A percentile compares a stretch with the other conserved stretches of the same genome.
Conservation (phyloP, 2,329 filamentous ascomycete species). For the Arthrobotrys pseudoclavata region DNA sequence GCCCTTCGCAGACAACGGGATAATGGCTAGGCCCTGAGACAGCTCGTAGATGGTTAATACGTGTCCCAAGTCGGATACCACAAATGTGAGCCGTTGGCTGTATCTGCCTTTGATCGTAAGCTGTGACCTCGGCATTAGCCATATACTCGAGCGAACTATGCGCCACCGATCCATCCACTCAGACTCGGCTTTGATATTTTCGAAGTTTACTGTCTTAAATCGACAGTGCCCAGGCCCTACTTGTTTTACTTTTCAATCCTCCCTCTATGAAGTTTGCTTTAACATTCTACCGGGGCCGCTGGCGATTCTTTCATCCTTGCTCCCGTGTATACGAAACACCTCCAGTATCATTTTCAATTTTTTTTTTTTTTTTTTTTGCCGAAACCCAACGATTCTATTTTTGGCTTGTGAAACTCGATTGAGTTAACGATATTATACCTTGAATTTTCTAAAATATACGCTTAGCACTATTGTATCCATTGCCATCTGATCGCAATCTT, state of each 20-base stretch:
- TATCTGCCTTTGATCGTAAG: conserved; percentile 1
- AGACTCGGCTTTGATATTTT: neutral
- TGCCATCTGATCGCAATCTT: conserved; percentile 32
- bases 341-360: conserved; percentile 13
- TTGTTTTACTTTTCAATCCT: neutral
- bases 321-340: conserved; percentile 8
- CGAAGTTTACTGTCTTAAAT: neutral
- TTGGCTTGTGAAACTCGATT: conserved; percentile 19
- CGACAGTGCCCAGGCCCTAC: neutral
- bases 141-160: neutral
- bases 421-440: conserved; percentile 29
- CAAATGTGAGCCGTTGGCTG: neutral
- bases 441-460: neutral
- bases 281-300: neutral
- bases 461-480: neutral
- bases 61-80: neutral
- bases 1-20: neutral
- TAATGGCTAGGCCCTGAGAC: conserved; percentile 1
- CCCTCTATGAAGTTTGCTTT: neutral
- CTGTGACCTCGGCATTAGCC: neutral
- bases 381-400: conserved; percentile 17
- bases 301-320: neutral
- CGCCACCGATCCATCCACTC: neutral
- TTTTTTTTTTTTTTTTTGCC: too few species aligned
- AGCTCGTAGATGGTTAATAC: neutral